Percentiles rank a stretch among this genome's conserved stretches.
These are phyloP conservation scores for Shiraia bambusicola DNA, from an alignment of 2,329 filamentous ascomycete species.

Conservation along the genomic window DNA sequence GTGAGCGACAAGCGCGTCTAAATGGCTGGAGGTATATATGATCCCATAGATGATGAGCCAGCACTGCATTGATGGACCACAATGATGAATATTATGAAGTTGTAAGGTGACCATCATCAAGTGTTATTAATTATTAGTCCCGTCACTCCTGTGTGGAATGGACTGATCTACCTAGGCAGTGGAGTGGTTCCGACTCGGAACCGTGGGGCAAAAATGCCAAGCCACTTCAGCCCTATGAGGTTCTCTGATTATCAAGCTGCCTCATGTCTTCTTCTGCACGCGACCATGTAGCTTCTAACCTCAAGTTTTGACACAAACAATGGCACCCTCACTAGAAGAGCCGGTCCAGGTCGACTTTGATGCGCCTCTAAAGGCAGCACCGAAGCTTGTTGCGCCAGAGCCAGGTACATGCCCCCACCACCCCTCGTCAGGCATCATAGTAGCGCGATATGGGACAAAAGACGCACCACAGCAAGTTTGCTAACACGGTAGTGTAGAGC, in stretches of 20 bases:
- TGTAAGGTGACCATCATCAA: too few relatives aligned
- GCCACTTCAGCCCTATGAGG: slow-evolving; percentile 25
- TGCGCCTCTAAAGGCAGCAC: slow-evolving; percentile 74
- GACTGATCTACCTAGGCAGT: slow-evolving; percentile 2
- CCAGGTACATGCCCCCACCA: slow-evolving; percentile 56
- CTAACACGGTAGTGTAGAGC: slow-evolving; percentile 55
- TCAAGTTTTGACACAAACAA: slow-evolving; percentile 41
- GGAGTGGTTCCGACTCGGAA: slow-evolving; percentile 24
- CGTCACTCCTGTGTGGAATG: neutral
- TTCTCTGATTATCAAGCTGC: slow-evolving; percentile 38
- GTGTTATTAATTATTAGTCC: too few relatives aligned
- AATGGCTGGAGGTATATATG: neutral
- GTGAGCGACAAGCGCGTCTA: neutral
- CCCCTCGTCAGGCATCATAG: slow-evolving; percentile 59
- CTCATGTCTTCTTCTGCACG: slow-evolving; percentile 19
- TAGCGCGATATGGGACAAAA: slow-evolving; percentile 42
- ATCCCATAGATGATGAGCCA: slow-evolving; percentile 26
- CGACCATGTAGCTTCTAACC: slow-evolving; percentile 22
- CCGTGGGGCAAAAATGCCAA: slow-evolving; percentile 29
- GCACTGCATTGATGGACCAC: slow-evolving; percentile 17
- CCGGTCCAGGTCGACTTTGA: slow-evolving; percentile 67
- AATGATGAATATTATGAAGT: too few relatives aligned
- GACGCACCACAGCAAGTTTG: neutral
- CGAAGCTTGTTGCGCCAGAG: slow-evolving; percentile 87
- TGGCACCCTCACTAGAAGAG: slow-evolving; percentile 82